Evolutionary conservation across 306 rosid species (phyloP), one percentile per base, ranked within the genome.

Genomic region (Vigna mungo): DNA sequence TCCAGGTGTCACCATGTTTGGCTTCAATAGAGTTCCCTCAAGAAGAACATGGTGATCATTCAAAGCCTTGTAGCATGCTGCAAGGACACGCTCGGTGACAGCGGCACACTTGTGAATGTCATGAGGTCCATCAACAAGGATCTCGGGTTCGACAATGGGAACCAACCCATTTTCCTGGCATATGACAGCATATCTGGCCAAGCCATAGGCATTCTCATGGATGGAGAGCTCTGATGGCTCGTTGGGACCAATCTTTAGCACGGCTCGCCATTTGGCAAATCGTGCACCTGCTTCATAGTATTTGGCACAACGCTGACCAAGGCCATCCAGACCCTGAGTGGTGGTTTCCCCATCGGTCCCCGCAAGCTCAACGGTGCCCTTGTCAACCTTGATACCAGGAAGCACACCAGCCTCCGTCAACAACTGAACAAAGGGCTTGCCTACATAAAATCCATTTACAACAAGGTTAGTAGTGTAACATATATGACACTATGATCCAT

Each of bases 371-470:
- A 83, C 84, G 1, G 81, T 83, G 20, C 86, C 86, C 74, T 79
- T 83, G 81, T 83, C 86, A 79, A 83, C 86, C 84, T 83, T 83
- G 78, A 83, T 83, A 44, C 86, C 86, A 30, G 84, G 84, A 60
- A 83, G 81, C 53, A 83, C 86, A 74, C 84, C 84, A 79, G 71
- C 78, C 54, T 79, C 86, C 44, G 68, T 83, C 86, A 83, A 49
- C 4, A 83, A 64, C 12, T 83, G 81, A 15, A 79, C 86, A 34
- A 83, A 83, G 17, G 78, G 86, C 62, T 83, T 83, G 51, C 84
- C 86, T 83, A 10, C 1, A 52, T 12, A 68, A 68, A 32, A 60
- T 12, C 30, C 59, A 78, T 25, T 58, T 52, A 48, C 53, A 66
- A 13, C 15, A 44, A 43, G 47, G 72, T 72, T 36, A 82, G 79